These are phyloP conservation scores for Fraxinus xanthoxyloides DNA, from an alignment of 305 asterid species.

Conservation along the genomic window DNA sequence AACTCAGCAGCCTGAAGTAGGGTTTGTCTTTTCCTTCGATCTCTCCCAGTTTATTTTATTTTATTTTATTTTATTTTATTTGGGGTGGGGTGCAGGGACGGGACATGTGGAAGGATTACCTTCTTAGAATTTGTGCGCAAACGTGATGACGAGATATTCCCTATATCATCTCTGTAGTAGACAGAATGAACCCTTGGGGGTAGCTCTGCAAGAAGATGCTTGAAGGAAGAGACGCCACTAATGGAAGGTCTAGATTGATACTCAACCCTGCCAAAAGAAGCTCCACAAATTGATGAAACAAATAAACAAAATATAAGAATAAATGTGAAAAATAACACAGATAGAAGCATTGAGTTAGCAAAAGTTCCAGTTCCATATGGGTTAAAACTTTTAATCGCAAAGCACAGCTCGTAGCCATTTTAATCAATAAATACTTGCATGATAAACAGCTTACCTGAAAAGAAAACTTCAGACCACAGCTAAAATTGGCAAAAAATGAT, in stretches of 20 bases:
- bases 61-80: no score
- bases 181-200: conserved; percentile 98
- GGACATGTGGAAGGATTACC: conserved; percentile 42
- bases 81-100: neutral
- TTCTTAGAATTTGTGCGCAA: conserved; percentile 70
- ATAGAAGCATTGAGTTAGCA: neutral
- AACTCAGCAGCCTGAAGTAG: conserved; percentile 12
- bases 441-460: conserved; percentile 7
- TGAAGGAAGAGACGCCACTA: conserved; percentile 81
- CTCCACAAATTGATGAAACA: conserved; percentile 21
- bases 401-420: neutral
- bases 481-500: conserved; percentile 13
- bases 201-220: conserved; percentile 80
- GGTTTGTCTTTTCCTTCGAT: neutral
- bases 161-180: conserved; percentile 92
- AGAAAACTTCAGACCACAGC: neutral
- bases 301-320: conserved; percentile 3
- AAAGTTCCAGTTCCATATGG: neutral
- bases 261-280: conserved; percentile 69
- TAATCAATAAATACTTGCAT: neutral
- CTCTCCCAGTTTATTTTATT: neutral
- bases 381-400: neutral
- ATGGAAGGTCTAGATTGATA: conserved; percentile 63
- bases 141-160: conserved; percentile 87
- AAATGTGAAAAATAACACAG: neutral